Evolutionary conservation across 495 filamentous ascomycete genomes (phyloP).

Genomic region (Tricharina praecox): DNA sequence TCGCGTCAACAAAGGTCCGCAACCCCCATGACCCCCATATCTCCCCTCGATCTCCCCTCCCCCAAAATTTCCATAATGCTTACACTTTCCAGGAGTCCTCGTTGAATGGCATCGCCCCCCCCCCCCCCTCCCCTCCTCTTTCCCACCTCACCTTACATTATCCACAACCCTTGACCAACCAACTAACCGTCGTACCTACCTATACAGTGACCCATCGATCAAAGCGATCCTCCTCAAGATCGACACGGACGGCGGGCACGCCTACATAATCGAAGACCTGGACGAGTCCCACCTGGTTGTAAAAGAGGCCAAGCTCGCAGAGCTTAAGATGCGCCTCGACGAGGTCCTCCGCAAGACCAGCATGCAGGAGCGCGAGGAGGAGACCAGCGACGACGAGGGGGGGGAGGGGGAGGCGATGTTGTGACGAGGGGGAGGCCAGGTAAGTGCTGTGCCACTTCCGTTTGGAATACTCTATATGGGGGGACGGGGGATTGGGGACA

Average conservation of each 20-base stretch:
- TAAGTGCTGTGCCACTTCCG: too few species aligned
- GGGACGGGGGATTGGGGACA: too few species aligned
- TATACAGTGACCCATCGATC: slow-evolving; percentile 39
- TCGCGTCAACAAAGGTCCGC: slow-evolving; percentile 7
- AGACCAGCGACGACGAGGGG: slow-evolving; percentile 23
- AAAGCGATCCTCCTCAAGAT: slow-evolving; percentile 62
- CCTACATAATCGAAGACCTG: slow-evolving; percentile 46
- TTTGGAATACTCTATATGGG: too few species aligned
- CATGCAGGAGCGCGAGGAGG: slow-evolving; percentile 43
- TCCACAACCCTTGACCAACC: not conserved
- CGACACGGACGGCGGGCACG: slow-evolving; percentile 43
- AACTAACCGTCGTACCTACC: not conserved
- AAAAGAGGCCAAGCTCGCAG: slow-evolving; percentile 37
- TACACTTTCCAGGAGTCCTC: slow-evolving; percentile 4
- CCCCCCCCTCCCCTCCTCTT: not conserved
- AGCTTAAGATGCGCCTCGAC: slow-evolving; percentile 49
- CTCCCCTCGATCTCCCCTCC: not conserved
- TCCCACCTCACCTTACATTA: not conserved
- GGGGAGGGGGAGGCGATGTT: too few species aligned
- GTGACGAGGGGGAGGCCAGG: too few species aligned
- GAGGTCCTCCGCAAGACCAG: slow-evolving; percentile 37
- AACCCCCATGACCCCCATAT: not conserved
- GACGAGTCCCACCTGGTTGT: slow-evolving; percentile 35
- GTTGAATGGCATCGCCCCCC: not conserved
- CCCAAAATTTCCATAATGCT: not conserved